Conservation (phyloP, 2,329 filamentous ascomycete genomes). For the Sclerotinia trifoliorum region DNA sequence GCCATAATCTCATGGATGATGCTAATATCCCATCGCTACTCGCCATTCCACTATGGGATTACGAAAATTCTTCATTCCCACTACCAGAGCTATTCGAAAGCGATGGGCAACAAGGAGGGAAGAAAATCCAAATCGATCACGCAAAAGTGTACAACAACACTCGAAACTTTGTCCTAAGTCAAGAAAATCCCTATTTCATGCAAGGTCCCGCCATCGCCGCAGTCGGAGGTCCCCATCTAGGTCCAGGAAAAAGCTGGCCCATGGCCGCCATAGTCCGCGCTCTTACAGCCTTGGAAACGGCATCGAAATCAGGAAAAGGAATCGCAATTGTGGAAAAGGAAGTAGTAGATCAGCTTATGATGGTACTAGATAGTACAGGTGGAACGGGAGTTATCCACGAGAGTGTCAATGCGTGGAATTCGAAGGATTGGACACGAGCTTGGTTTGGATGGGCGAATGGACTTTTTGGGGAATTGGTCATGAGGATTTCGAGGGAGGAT, state of each 20-base stretch:
- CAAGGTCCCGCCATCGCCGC: constrained; percentile 50
- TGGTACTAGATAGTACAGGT: constrained; percentile 32
- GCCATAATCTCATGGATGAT: constrained; percentile 64
- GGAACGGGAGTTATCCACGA: constrained; percentile 49
- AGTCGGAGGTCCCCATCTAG: constrained; percentile 71
- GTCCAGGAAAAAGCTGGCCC: constrained; percentile 55
- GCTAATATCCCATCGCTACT: constrained; percentile 70
- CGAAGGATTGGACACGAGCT: constrained; percentile 43
- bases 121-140: constrained; percentile 40
- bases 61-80: constrained; percentile 39
- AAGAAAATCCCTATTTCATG: constrained; percentile 75
- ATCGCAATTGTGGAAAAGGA: constrained; percentile 32
- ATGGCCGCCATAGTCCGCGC: constrained; percentile 55
- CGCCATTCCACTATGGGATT: constrained; percentile 62
- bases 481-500: constrained; percentile 17
- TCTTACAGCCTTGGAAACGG: constrained; percentile 45
- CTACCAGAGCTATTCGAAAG: constrained; percentile 28
- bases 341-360: constrained; percentile 34
- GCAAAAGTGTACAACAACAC: constrained; percentile 75
- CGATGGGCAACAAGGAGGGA: constrained; percentile 14
- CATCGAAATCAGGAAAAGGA: constrained; percentile 15
- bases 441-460: constrained; percentile 79
- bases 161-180: constrained; percentile 72
- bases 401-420: constrained; percentile 46
- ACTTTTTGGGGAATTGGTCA: constrained; percentile 19